Evolutionary conservation across 1,139 yeast species (phyloP).

Genomic region (Geotrichum klebahnii): DNA sequence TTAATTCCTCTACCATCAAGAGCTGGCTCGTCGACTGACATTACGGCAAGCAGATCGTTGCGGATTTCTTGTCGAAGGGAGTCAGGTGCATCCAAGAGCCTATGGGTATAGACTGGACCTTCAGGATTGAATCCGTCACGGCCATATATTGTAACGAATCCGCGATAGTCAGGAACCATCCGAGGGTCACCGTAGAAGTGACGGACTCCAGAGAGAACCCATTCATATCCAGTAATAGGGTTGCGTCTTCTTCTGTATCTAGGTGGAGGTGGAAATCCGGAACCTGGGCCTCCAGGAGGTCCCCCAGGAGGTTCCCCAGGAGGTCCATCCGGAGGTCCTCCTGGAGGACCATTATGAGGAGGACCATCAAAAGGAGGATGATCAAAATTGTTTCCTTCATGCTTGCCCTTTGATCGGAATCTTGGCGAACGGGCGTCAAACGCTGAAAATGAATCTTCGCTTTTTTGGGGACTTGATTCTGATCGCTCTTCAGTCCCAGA

Average conservation of each 20-base stretch:
- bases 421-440: background rate
- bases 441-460: no score
- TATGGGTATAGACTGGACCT: conserved; percentile 38
- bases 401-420: conserved; percentile 21
- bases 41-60: conserved; percentile 36
- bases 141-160: conserved; percentile 50
- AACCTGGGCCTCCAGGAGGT: conserved; percentile 14
- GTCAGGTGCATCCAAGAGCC: conserved; percentile 42
- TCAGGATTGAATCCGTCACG: conserved; percentile 46
- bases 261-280: no score
- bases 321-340: conserved; percentile 11
- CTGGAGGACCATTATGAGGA: conserved; percentile 19
- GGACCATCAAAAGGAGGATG: conserved; percentile 26
- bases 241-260: no score
- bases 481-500: background rate
- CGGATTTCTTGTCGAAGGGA: conserved; percentile 41
- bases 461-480: no score
- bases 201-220: conserved; percentile 43
- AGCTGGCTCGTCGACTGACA: conserved; percentile 24
- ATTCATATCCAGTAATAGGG: conserved; percentile 44
- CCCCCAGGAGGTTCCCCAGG: conserved; percentile 6
- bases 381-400: no score
- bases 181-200: conserved; percentile 48
- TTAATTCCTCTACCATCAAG: conserved; percentile 45
- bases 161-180: conserved; percentile 48